Evolutionary conservation across 2,329 filamentous ascomycete species (phyloP), one percentile per base, ranked within the genome.

Genomic region (Penicillium sp.): DNA sequence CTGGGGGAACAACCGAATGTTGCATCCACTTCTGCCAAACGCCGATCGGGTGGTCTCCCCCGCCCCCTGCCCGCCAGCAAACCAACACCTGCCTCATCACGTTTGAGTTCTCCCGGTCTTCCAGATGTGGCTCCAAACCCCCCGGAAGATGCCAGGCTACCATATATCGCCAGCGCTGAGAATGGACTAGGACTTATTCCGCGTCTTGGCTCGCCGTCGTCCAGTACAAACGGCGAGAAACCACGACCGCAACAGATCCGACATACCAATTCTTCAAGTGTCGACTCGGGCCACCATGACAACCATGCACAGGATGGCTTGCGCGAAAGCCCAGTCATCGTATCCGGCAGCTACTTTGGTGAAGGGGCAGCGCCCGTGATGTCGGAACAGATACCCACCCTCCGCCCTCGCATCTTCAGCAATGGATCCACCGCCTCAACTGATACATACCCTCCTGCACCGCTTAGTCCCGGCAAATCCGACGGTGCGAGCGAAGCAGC

Each of bases 401-500:
- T 61, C 42, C 57, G 62, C 17, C 64, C 64, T 24, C 64, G 65
- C 3, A 56, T 69, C 12, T 63, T 66, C 45, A 68, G 67, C 51
- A 66, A 66, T 45, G 61, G 62, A 29, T 65, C 64, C 15, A 58
- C 61, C 3, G 51, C 61, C 9, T 66, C 67, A 0, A 57, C 58
- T 2, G 64, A 76, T 72, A 55, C 70, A 69, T 35, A 69, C 51
- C 59, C 56, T 34, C 66, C 61, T 4, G 75, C 77, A 43, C 84
- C 81, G 17, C 60, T 86, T 78, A 66, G 75, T 75, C 42, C 73
- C 65, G 28, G 72, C 70, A 59, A 67, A 61, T 53, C 64, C 63
- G 67, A 75, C 55, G 63, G 60, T 74, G 49, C 58, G 1, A 64
- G 76, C 54, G 89, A 94, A 53, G 76, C 88, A 6, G 88, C 93